Percentiles rank a stretch among this genome's conserved stretches.
Conservation (phyloP, 2,329 filamentous ascomycete genomes). For the Drechslerella dactyloides region DNA sequence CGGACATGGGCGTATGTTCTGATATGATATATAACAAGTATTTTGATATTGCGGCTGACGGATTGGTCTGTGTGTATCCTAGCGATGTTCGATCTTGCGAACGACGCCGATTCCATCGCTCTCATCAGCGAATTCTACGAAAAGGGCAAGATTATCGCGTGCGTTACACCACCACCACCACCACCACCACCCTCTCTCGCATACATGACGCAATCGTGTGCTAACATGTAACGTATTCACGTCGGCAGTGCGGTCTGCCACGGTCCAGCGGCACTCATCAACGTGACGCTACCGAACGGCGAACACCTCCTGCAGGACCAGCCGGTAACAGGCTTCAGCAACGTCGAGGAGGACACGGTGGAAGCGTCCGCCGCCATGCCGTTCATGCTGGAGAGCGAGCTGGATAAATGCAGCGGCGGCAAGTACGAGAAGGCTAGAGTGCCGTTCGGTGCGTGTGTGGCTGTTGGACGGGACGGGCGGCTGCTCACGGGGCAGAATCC, state of each 20-base stretch:
- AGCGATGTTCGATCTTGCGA: slow-evolving; percentile 71
- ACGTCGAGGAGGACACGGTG: slow-evolving; percentile 64
- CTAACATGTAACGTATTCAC: slow-evolving; percentile 5
- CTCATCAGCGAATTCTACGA: slow-evolving; percentile 69
- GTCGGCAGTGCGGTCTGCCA: slow-evolving; percentile 67
- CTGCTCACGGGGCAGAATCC: slow-evolving; percentile 52
- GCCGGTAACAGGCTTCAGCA: slow-evolving; percentile 67
- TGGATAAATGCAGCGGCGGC: slow-evolving; percentile 62
- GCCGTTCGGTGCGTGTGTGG: slow-evolving; percentile 57
- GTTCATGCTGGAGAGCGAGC: slow-evolving; percentile 68
- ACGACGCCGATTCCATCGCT: slow-evolving; percentile 65
- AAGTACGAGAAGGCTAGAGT: slow-evolving; percentile 65
- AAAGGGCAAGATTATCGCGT: slow-evolving; percentile 66
- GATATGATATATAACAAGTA: neutral
- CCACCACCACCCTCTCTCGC: neutral
- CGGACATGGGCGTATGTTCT: slow-evolving; percentile 64
- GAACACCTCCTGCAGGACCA: slow-evolving; percentile 65
- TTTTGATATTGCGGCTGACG: neutral
- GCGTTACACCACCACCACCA: neutral
- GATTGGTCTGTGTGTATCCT: too few relatives aligned
- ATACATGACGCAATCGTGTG: slow-evolving; percentile 53
- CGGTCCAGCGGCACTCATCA: slow-evolving; percentile 68
- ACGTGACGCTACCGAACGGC: slow-evolving; percentile 65
- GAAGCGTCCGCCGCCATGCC: slow-evolving; percentile 62
- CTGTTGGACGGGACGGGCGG: slow-evolving; percentile 51